Evolutionary conservation across 805 yeast species (phyloP), one percentile per base, ranked within the genome.

Genomic region (Metschnikowia dekortorum): DNA sequence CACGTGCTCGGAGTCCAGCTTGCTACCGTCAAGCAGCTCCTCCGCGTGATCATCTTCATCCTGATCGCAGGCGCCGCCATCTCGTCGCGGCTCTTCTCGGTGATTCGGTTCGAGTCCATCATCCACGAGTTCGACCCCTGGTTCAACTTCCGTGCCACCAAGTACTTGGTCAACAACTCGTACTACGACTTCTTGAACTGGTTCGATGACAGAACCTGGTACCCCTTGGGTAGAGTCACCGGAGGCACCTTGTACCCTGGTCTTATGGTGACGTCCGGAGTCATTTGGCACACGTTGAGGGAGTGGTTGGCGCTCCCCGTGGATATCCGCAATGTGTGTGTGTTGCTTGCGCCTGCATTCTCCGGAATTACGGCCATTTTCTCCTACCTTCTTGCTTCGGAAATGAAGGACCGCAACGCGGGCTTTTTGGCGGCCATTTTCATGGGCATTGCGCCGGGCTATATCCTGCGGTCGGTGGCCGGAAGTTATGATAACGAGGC

Each of bases 401-500:
- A 95, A 70, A 84, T 94, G 80, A 91, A 95, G 64, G 90, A 89
- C 62, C 75, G 85, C 40, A 81, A 89, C 41, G 96, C 97, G 4
- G 99, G 98, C 6, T 72, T 94, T 52, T 74, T 94, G 55, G 88
- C 96, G 46, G 99, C 97, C 14, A 83, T 87, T 11, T 94, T 94
- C 69, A 89, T 94, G 82, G 97, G 96, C 43, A 91, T 94, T 71
- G 97, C 97, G 1, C 99, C 99, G 6, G 99, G 99, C 51, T 95
- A 94, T 69, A 95, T 94, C 60, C 90, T 97, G 46, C 82, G 99
- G 68, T 91, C 97, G 1, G 99, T 94, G 48, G 99, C 99, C 11
- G 99, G 99, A 33, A 88, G 97, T 13, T 94, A 94, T 66, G 99
- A 95, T 76, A 94, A 94, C 69, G 99, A 94, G 74, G 99, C 99